Percentiles rank a stretch among this genome's conserved stretches.
phyloP scores from a whole-genome alignment of 352 stramenopile genomes.

The Stramenopiles sp. region DNA sequence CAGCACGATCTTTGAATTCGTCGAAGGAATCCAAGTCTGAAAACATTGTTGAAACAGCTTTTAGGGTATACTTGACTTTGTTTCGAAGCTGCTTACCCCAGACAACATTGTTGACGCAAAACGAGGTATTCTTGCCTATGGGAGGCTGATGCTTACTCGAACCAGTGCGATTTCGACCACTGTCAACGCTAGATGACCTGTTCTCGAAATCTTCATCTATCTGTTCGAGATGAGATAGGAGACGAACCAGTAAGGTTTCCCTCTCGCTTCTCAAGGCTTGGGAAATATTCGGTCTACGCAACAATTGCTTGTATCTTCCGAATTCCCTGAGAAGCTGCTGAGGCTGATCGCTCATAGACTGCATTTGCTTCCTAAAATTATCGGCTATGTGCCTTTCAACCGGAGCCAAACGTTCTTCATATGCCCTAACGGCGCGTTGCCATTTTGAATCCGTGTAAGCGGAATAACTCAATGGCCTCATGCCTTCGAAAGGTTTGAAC shows the following conservation, averaged over 20 bases:
- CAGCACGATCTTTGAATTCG: constrained; percentile 26
- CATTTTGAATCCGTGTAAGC: constrained; percentile 62
- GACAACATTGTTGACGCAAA: constrained; percentile 52
- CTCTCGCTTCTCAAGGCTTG: constrained; percentile 49
- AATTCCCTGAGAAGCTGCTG: constrained; percentile 50
- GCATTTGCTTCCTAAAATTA: constrained; percentile 50
- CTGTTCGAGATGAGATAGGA: constrained; percentile 56
- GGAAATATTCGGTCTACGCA: constrained; percentile 48
- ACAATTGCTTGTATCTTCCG: constrained; percentile 53
- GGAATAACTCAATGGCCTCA: constrained; percentile 61
- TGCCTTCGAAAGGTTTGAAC: constrained; percentile 41
- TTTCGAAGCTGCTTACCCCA: constrained; percentile 48
- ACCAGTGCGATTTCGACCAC: background rate
- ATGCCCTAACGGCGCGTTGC: constrained; percentile 42
- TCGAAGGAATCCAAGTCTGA: constrained; percentile 34
- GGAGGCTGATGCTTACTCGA: constrained; percentile 31
- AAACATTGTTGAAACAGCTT: constrained; percentile 36
- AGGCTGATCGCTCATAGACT: constrained; percentile 36
- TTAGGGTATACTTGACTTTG: constrained; percentile 37
- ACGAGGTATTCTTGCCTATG: constrained; percentile 48
- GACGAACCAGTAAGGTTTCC: constrained; percentile 55
- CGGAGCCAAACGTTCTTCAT: constrained; percentile 47
- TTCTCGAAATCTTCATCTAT: constrained; percentile 60
- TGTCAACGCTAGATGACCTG: constrained; percentile 14
- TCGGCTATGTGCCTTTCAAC: constrained; percentile 53